These are phyloP conservation scores for Aspergillus chevalieri DNA, from an alignment of 2,329 filamentous ascomycete species.

Conservation along the genomic window DNA sequence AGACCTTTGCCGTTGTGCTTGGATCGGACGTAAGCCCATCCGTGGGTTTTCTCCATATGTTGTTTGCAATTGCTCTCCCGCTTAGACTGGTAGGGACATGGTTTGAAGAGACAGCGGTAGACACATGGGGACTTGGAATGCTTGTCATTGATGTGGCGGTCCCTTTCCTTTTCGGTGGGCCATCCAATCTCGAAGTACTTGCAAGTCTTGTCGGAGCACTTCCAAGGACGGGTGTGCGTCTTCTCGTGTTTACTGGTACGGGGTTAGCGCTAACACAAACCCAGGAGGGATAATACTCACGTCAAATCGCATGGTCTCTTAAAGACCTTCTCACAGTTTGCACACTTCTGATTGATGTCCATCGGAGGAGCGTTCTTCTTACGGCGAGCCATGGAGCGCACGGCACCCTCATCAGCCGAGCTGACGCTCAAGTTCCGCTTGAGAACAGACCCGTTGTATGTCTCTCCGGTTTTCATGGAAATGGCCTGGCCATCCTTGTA, in stretches of 20 bases:
- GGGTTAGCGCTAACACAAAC: conserved; percentile 5
- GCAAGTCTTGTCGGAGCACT: conserved; percentile 75
- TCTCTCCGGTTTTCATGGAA: conserved; percentile 66
- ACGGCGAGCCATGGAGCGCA: conserved; percentile 88
- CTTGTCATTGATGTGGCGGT: conserved; percentile 93
- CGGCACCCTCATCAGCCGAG: conserved; percentile 70
- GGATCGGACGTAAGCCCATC: conserved; percentile 82
- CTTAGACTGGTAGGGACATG: conserved; percentile 91
- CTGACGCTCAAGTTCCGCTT: conserved; percentile 51
- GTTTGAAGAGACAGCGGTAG: conserved; percentile 74
- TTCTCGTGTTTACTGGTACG: conserved; percentile 77
- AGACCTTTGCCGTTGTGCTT: conserved; percentile 78
- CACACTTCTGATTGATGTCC: conserved; percentile 75
- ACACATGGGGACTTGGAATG: conserved; percentile 74
- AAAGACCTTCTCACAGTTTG: conserved; percentile 85
- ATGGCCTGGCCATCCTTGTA: conserved; percentile 73
- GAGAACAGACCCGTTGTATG: conserved; percentile 46
- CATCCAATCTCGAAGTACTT: conserved; percentile 87
- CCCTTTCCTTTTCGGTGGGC: conserved; percentile 96
- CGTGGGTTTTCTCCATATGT: conserved; percentile 96
- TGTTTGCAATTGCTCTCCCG: conserved; percentile 96
- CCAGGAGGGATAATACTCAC: conserved; percentile 19
- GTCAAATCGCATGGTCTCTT: conserved; percentile 95
- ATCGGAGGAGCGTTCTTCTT: conserved; percentile 88
- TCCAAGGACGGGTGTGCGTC: conserved; percentile 93